phyloP scores from a whole-genome alignment of 805 yeast genomes.

The Candida qinlingensis region DNA sequence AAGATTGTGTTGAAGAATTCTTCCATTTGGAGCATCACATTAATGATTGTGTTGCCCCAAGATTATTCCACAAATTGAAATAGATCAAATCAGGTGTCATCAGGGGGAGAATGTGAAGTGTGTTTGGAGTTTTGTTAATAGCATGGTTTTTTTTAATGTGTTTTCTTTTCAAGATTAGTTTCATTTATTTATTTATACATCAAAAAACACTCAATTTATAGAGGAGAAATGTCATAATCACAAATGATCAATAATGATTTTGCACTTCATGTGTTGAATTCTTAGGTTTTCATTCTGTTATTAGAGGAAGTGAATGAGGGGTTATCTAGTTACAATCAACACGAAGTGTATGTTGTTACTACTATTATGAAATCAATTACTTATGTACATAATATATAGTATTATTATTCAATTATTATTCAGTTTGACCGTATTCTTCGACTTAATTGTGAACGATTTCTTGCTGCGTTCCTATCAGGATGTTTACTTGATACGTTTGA shows the following conservation, averaged over 20 bases:
- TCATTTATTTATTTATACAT: background rate
- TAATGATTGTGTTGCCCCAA: slow-evolving; percentile 89
- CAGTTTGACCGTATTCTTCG: too few relatives aligned
- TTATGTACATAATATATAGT: slow-evolving; percentile 12
- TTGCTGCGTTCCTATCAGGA: too few relatives aligned
- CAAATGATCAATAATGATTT: too few relatives aligned
- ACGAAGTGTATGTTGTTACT: background rate
- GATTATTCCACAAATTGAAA: slow-evolving; percentile 79
- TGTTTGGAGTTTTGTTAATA: background rate
- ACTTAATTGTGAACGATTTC: too few relatives aligned
- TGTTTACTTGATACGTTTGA: too few relatives aligned
- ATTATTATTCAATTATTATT: background rate
- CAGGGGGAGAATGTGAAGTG: background rate
- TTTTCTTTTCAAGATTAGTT: background rate
- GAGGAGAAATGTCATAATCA: too few relatives aligned
- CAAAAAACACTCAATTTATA: background rate
- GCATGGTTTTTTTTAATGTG: slow-evolving; percentile 3
- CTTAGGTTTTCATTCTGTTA: background rate
- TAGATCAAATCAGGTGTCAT: slow-evolving; percentile 27
- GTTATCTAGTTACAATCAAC: background rate
- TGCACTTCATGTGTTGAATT: background rate
- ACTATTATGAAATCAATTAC: slow-evolving; percentile 6
- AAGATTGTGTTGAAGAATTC: slow-evolving; percentile 97
- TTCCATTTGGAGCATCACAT: slow-evolving; percentile 95
- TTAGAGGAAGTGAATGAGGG: background rate